phyloP scores from a whole-genome alignment of 768 basidiomycete species.

The Hydnomerulius pinastri region DNA sequence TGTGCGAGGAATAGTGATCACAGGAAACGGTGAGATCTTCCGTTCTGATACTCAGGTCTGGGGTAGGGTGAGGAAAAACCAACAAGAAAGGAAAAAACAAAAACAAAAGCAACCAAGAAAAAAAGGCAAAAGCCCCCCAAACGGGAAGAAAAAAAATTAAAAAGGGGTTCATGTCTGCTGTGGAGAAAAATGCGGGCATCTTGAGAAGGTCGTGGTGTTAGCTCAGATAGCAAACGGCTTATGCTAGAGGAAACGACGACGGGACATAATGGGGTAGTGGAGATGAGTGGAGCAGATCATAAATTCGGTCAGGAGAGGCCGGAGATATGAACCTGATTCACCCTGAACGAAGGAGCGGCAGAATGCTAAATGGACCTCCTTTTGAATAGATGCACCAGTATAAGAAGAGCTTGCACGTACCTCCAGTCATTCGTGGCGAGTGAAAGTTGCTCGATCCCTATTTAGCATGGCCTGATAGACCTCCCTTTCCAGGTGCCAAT shows the following conservation, averaged over 20 bases:
- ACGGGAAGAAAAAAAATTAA: background rate
- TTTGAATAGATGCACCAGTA: constrained; percentile 10
- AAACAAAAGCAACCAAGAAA: background rate
- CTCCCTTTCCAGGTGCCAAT: constrained; percentile 11
- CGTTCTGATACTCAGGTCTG: too few relatives aligned
- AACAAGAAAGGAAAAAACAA: background rate
- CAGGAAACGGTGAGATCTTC: background rate
- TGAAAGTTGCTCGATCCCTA: constrained; percentile 10
- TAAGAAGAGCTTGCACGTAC: constrained; percentile 9
- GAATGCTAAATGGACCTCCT: constrained; percentile 2
- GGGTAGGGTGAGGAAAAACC: background rate
- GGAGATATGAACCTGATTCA: background rate
- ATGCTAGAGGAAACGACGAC: background rate
- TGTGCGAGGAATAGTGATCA: background rate
- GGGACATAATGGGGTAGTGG: background rate
- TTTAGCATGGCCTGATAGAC: constrained; percentile 8
- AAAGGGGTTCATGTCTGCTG: background rate
- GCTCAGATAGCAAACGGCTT: background rate
- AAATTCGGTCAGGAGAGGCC: background rate
- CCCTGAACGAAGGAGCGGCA: constrained; percentile 10
- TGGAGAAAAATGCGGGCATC: constrained; percentile 7
- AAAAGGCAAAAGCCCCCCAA: background rate
- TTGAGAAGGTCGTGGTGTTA: background rate
- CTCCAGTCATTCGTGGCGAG: constrained; percentile 7
- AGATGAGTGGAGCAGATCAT: background rate